A percentile compares a stretch with the other conserved stretches of the same genome.
Conservation (phyloP, 1,284 basidiomycete species). For the Austropuccinia psidii region DNA sequence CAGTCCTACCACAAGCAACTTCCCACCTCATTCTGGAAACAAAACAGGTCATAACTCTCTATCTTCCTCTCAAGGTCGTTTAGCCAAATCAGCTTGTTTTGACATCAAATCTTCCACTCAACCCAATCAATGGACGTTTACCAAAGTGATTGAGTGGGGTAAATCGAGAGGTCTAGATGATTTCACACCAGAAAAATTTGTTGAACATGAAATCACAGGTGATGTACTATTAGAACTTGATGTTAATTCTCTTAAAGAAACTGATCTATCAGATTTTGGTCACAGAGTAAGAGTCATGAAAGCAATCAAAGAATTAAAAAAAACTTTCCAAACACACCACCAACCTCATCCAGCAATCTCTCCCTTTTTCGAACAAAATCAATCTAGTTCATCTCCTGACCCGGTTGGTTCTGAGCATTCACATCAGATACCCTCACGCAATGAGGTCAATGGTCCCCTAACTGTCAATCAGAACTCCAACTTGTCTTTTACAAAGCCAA, state of each 20-base stretch:
- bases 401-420: too few species aligned
- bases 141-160: conserved; percentile 85
- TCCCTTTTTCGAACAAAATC: too few species aligned
- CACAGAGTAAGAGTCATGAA: conserved; percentile 88
- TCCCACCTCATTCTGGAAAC: conserved; percentile 11
- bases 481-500: too few species aligned
- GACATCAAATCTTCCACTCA: conserved; percentile 38
- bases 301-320: conserved; percentile 73
- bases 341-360: too few species aligned
- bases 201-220: conserved; percentile 96
- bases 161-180: conserved; percentile 75
- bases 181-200: conserved; percentile 72
- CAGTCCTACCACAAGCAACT: conserved; percentile 34
- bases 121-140: conserved; percentile 73
- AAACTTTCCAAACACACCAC: neutral
- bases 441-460: too few species aligned
- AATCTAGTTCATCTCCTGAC: too few species aligned
- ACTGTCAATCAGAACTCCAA: too few species aligned
- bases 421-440: too few species aligned
- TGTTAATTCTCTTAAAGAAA: conserved; percentile 85
- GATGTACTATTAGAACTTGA: conserved; percentile 94
- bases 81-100: neutral
- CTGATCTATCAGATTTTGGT: conserved; percentile 88
- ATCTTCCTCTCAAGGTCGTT: conserved; percentile 4
- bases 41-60: conserved; percentile 7